Evolutionary conservation across 2,329 filamentous ascomycete species (phyloP).

Genomic region (Aschersonia sp.): DNA sequence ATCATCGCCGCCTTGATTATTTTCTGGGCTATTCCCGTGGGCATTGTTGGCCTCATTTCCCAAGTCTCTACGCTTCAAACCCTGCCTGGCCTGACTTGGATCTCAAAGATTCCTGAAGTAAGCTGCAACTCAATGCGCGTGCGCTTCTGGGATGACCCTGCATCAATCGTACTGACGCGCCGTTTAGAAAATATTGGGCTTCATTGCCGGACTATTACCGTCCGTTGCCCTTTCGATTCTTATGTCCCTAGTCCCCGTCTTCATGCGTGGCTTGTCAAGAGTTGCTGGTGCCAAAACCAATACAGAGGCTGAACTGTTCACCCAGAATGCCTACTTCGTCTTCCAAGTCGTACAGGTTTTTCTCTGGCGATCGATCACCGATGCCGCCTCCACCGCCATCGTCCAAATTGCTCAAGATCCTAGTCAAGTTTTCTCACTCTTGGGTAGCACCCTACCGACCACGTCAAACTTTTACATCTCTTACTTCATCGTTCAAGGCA

Average conservation of each 20-base stretch:
- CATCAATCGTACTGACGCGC: too few relatives aligned
- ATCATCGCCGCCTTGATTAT: slow-evolving; percentile 62
- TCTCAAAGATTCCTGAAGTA: slow-evolving; percentile 49
- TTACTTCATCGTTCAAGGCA: slow-evolving; percentile 76
- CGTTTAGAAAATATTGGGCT: slow-evolving; percentile 44
- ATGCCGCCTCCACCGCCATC: slow-evolving; percentile 58
- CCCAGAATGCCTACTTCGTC: slow-evolving; percentile 82
- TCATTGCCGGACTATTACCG: slow-evolving; percentile 74
- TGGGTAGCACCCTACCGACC: slow-evolving; percentile 61
- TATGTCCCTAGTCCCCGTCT: slow-evolving; percentile 63
- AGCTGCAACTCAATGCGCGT: slow-evolving; percentile 1
- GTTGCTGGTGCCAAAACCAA: slow-evolving; percentile 64
- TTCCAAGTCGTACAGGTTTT: slow-evolving; percentile 94
- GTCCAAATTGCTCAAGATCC: slow-evolving; percentile 50
- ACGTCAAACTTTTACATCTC: slow-evolving; percentile 88
- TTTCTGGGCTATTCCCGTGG: slow-evolving; percentile 70
- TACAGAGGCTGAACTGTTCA: slow-evolving; percentile 72
- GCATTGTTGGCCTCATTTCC: slow-evolving; percentile 69
- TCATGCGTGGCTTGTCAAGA: slow-evolving; percentile 56
- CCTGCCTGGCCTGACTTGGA: slow-evolving; percentile 58
- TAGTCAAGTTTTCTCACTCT: slow-evolving; percentile 40
- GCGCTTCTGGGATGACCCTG: slow-evolving; percentile 4
- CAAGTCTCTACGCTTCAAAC: slow-evolving; percentile 60
- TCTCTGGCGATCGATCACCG: slow-evolving; percentile 68
- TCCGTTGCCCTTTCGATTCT: slow-evolving; percentile 64